These are phyloP conservation scores for Wickerhamiella siamensis DNA, from an alignment of 805 yeast species.

Conservation along the genomic window DNA sequence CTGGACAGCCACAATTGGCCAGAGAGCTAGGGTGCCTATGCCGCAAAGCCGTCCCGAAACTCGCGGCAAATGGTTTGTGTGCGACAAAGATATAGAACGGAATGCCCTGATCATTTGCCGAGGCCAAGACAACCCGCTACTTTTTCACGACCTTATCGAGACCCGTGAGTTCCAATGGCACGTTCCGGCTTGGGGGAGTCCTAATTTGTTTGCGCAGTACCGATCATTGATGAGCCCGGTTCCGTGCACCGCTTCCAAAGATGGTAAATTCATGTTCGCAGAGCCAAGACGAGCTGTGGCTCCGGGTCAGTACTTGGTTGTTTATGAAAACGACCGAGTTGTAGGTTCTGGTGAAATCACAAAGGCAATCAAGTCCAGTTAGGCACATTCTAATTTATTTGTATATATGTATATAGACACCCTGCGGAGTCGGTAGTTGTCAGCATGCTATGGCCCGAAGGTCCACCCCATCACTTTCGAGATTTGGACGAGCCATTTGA, in stretches of 20 bases:
- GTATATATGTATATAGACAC: not conserved
- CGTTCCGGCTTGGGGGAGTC: slow-evolving; percentile 15
- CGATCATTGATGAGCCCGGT: slow-evolving; percentile 59
- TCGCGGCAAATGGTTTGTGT: slow-evolving; percentile 76
- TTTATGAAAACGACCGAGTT: slow-evolving; percentile 53
- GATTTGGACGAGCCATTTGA: slow-evolving; percentile 10
- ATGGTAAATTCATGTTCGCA: slow-evolving; percentile 29
- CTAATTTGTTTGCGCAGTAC: slow-evolving; percentile 40
- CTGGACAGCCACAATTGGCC: slow-evolving; percentile 95
- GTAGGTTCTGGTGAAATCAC: slow-evolving; percentile 35
- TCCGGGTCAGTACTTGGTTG: slow-evolving; percentile 73
- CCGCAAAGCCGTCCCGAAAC: slow-evolving; percentile 75
- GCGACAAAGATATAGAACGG: slow-evolving; percentile 45
- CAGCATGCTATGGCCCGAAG: slow-evolving; percentile 21
- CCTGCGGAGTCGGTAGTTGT: not conserved
- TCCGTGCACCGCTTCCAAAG: slow-evolving; percentile 21
- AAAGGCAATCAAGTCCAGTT: not conserved
- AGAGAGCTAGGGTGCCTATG: slow-evolving; percentile 61
- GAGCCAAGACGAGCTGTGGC: slow-evolving; percentile 59
- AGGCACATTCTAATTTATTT: not conserved
- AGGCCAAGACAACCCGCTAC: slow-evolving; percentile 45
- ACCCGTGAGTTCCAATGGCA: slow-evolving; percentile 42
- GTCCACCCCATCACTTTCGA: slow-evolving; percentile 13
- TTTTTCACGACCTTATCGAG: slow-evolving; percentile 34
- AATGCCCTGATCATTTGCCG: slow-evolving; percentile 71